Percentiles rank a stretch among this genome's conserved stretches.
These are phyloP conservation scores for Trichoderma harzianum DNA, from an alignment of 2,329 filamentous ascomycete species.

Conservation along the genomic window DNA sequence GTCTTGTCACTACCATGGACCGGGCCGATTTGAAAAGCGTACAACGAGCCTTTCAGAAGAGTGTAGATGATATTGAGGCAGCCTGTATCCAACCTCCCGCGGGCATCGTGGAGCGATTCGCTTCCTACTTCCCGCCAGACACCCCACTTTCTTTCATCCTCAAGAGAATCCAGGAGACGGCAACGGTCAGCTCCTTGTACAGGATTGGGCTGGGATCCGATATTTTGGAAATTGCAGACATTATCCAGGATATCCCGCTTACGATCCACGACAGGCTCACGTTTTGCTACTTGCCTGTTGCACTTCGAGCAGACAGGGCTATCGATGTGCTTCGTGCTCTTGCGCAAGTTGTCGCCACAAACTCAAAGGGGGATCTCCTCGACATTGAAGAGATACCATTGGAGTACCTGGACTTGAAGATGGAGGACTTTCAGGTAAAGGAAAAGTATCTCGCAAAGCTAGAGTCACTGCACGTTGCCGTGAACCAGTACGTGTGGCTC, in stretches of 20 bases:
- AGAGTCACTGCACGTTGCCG: slow-evolving; percentile 74
- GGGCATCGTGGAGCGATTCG: slow-evolving; percentile 69
- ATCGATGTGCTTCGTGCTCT: slow-evolving; percentile 56
- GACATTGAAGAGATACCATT: slow-evolving; percentile 69
- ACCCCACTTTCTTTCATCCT: slow-evolving; percentile 84
- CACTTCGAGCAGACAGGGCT: slow-evolving; percentile 49
- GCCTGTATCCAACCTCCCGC: slow-evolving; percentile 75
- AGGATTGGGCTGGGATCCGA: slow-evolving; percentile 59
- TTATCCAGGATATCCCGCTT: slow-evolving; percentile 70
- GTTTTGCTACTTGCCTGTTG: slow-evolving; percentile 69
- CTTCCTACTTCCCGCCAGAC: slow-evolving; percentile 73
- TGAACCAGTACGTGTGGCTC: slow-evolving; percentile 90
- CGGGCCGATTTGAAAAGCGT: slow-evolving; percentile 63
- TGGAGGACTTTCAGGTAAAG: slow-evolving; percentile 34
- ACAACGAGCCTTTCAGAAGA: slow-evolving; percentile 56
- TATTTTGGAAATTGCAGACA: slow-evolving; percentile 64
- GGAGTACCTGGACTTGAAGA: slow-evolving; percentile 67
- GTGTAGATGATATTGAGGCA: slow-evolving; percentile 62
- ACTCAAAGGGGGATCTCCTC: slow-evolving; percentile 64
- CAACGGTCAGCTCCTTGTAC: slow-evolving; percentile 62
- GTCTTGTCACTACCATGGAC: slow-evolving; percentile 77
- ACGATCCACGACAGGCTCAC: slow-evolving; percentile 70
- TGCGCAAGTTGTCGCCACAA: slow-evolving; percentile 66
- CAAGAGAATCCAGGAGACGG: slow-evolving; percentile 68
- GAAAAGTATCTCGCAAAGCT: slow-evolving; percentile 62